Evolutionary conservation across 495 filamentous ascomycete genomes (phyloP), one percentile per base, ranked within the genome.

Genomic region (Talaromyces liani): DNA sequence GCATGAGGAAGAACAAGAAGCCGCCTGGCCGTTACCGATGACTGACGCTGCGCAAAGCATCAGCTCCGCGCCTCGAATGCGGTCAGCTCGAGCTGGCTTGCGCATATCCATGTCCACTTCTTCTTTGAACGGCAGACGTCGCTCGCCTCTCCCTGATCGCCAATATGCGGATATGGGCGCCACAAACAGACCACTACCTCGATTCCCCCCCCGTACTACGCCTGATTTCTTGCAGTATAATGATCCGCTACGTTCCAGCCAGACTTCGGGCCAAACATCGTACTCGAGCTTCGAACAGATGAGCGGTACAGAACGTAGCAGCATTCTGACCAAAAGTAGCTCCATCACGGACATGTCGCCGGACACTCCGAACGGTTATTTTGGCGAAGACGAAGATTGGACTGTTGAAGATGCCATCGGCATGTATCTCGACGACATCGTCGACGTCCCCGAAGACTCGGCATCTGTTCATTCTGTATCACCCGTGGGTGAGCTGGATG

Each of bases 351-450:
- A 85, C 62, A 69, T 77, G 8, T 90, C 84, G n/a, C 80, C 84
- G 34, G 80, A 91, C 57, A 80, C 76, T 31, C 81, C 77, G 64
- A 79, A 81, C 61, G 76, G 72, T n/a, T 76, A 80, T 62, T 82
- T 80, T 45, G 78, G 80, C 7, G 82, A 82, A 45, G 88, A 91
- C 63, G 88, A 85, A 63, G 87, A 85, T 4, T 88, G 92, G 81
- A 96, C 88, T 65, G 84, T 96, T 3, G 93, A 98, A 66, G 93
- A 97, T 77, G 88, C 91, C 7, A 94, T 97, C 75, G 91, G 88
- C 16, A 92, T 97, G 89, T 97, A 97, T 71, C 88, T 90, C 61
- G 85, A 88, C 66, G 91, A 92, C 0, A 93, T 94, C 75, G 80
- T 80, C 61, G 87, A 90, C 54, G 73, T 80, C 45, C 75, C 78